These are phyloP conservation scores for Pseudogymnoascus sp. DNA, from an alignment of 2,329 filamentous ascomycete genomes.

Conservation along the genomic window DNA sequence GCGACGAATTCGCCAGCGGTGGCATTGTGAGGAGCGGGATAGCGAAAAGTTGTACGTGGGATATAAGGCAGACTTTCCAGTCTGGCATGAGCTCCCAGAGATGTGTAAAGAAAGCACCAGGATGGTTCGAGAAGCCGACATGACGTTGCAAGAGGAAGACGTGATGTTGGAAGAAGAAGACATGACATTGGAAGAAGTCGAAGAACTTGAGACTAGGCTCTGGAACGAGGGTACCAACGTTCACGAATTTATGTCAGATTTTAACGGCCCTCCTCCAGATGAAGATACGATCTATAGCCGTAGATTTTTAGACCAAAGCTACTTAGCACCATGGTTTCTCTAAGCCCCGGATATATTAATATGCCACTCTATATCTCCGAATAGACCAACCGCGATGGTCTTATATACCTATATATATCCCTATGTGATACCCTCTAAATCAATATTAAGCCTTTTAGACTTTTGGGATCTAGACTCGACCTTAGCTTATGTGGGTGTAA, in stretches of 20 bases:
- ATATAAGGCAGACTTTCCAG: neutral
- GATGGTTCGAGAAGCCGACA: neutral
- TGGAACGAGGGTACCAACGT: neutral
- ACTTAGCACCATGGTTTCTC: neutral
- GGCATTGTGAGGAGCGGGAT: neutral
- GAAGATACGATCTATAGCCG: neutral
- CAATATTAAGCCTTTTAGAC: neutral
- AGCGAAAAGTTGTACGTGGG: neutral
- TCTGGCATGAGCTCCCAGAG: neutral
- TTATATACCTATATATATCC: neutral
- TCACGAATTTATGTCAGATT: neutral
- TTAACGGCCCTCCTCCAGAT: neutral
- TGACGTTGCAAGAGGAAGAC: neutral
- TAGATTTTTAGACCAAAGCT: neutral
- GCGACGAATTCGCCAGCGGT: neutral
- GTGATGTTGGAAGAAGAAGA: neutral
- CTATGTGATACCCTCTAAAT: neutral
- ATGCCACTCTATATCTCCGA: neutral
- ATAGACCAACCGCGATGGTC: neutral
- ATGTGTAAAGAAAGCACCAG: neutral
- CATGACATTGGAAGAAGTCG: neutral
- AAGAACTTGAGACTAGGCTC: neutral
- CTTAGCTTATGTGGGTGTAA: neutral
- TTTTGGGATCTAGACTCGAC: neutral
- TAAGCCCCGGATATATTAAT: neutral